Evolutionary conservation across 148 eudicot species (phyloP), one percentile per base, ranked within the genome.

Genomic region (Agrostemma githago): DNA sequence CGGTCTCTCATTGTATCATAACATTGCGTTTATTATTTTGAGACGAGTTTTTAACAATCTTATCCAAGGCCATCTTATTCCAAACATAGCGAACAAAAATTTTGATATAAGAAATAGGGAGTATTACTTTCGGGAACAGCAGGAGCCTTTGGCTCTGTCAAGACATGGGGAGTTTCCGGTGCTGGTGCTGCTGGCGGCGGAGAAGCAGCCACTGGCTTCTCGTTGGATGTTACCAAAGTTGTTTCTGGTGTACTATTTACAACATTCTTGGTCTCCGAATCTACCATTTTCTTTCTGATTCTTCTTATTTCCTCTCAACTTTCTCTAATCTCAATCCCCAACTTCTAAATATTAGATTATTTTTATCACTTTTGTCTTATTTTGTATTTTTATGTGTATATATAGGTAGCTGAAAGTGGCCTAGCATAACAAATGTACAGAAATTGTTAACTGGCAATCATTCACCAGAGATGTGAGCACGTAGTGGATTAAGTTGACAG

Each of bases 211-310:
- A 64, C 62, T 34, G 72, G 39, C 21, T 37, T 78, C 14, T 78
- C 65, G 16, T 70, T 51, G 17, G 70, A 34, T 26, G 46, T 15
- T 37, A 57, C 51, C 43, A 70, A 6, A n/a, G 71, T 63, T 64
- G 77, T 44, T 26, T 26, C 34, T 46, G 76, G 42, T 44, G 46
- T 66, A 41, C 21, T 15, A 17, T 37, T 73, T 10, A 26, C 38
- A 41, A 11, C 64, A 12, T 75, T 75, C 68, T 63, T 66, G 14
- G 38, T 46, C 67, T 56, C 62, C 21, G 58, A 57, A 10, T 70
- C 82, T 57, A 60, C 61, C 75, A 79, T 75, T 64, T 8, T 72
- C 46, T 76, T 21, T 44, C 41, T 71, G 3, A 57, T 2, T 21
- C n/a, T 19, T 48, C 12, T 16, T 62, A 15, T 58, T 62, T 37